phyloP scores from a whole-genome alignment of 2,329 filamentous ascomycete genomes.

The Microascus cirrosus region DNA sequence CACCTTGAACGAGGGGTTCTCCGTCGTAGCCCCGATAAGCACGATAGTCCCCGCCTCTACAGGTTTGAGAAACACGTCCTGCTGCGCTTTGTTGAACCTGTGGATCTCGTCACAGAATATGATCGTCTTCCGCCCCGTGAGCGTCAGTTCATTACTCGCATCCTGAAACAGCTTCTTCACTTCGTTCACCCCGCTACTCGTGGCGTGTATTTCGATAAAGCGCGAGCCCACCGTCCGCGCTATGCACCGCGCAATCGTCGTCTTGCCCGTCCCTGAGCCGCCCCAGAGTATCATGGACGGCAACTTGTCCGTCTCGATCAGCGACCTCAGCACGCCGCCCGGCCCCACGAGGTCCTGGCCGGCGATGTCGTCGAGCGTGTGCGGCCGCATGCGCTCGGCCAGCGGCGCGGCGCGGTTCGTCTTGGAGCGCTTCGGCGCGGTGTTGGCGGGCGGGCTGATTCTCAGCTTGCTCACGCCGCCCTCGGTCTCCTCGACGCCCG shows the following conservation, averaged over 20 bases:
- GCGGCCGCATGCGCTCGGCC: slow-evolving; percentile 87
- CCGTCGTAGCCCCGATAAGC: slow-evolving; percentile 88
- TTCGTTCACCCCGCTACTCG: slow-evolving; percentile 75
- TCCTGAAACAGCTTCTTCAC: slow-evolving; percentile 88
- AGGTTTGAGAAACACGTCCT: slow-evolving; percentile 87
- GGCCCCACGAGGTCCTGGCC: slow-evolving; percentile 87
- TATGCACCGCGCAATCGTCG: slow-evolving; percentile 85
- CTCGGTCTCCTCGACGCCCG: slow-evolving; percentile 18
- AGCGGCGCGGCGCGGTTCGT: slow-evolving; percentile 66
- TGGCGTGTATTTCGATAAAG: slow-evolving; percentile 95
- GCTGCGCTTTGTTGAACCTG: slow-evolving; percentile 81
- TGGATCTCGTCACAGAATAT: slow-evolving; percentile 98
- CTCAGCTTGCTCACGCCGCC: slow-evolving; percentile 7
- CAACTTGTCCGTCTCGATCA: slow-evolving; percentile 77
- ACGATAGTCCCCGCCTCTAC: slow-evolving; percentile 88
- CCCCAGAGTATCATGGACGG: slow-evolving; percentile 97
- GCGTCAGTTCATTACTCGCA: slow-evolving; percentile 63
- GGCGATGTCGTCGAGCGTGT: slow-evolving; percentile 71
- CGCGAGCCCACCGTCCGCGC: slow-evolving; percentile 70
- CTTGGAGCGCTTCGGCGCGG: slow-evolving; percentile 51
- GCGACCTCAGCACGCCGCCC: slow-evolving; percentile 68
- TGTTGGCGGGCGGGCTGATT: slow-evolving; percentile 4
- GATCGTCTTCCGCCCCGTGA: slow-evolving; percentile 86
- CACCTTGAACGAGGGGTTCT: slow-evolving; percentile 93
- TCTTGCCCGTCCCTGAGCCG: slow-evolving; percentile 71